These are phyloP conservation scores for Elaphomyces granulatus DNA, from an alignment of 495 filamentous ascomycete species.

Conservation along the genomic window DNA sequence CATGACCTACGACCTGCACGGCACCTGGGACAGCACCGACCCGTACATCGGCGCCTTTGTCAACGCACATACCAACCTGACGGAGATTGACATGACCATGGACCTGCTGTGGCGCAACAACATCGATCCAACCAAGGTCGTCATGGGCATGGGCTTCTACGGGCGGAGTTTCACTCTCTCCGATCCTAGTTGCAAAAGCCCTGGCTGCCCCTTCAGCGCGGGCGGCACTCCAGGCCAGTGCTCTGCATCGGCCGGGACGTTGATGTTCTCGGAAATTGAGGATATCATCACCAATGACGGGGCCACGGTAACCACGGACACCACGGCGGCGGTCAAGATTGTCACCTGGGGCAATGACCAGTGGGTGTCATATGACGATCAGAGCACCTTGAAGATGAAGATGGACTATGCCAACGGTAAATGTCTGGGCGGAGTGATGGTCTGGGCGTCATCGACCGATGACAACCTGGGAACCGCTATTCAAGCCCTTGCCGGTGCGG, in stretches of 20 bases:
- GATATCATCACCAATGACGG: conserved; percentile 1
- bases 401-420: conserved; percentile 21
- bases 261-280: conserved; percentile 28
- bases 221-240: conserved; percentile 20
- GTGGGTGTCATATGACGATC: conserved; percentile 36
- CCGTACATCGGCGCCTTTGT: conserved; percentile 9
- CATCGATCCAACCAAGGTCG: conserved; percentile 18
- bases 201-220: conserved; percentile 8
- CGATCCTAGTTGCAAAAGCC: conserved; percentile 6
- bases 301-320: conserved; percentile 2
- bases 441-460: conserved; percentile 17
- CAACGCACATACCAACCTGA: conserved; percentile 14
- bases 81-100: conserved; percentile 17
- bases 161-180: conserved; percentile 19
- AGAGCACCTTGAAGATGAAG: conserved; percentile 27
- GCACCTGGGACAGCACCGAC: conserved; percentile 14
- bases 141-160: conserved; percentile 23
- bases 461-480: not conserved
- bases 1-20: conserved; percentile 41
- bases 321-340: conserved; percentile 23
- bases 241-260: conserved; percentile 16
- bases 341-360: conserved; percentile 24
- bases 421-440: conserved; percentile 13
- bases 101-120: conserved; percentile 19
- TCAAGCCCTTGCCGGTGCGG: not conserved